A percentile compares a stretch with the other conserved stretches of the same genome.
phyloP scores from a whole-genome alignment of 2,329 filamentous ascomycete genomes.

The Pseudopyricularia cyperi region DNA sequence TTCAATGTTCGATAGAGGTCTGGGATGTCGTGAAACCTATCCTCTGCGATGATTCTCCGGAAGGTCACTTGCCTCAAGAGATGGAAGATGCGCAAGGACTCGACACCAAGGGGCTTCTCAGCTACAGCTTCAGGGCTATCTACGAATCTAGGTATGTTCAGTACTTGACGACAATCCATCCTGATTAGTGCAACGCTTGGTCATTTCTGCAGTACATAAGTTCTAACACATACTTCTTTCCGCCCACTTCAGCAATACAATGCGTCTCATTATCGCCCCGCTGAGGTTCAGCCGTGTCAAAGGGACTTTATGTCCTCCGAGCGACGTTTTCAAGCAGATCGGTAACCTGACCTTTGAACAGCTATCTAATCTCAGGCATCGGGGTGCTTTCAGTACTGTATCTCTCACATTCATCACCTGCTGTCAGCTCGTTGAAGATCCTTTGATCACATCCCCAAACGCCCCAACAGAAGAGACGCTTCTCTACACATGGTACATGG shows the following conservation, averaged over 20 bases:
- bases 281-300: conserved; percentile 30
- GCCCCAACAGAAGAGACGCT: conserved; percentile 26
- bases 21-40: conserved; percentile 67
- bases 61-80: conserved; percentile 71
- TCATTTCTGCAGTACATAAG: conserved; percentile 1
- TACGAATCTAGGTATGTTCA: conserved; percentile 70
- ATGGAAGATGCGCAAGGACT: conserved; percentile 58
- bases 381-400: conserved; percentile 88
- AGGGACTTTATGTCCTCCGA: conserved; percentile 32
- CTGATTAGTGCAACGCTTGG: neutral
- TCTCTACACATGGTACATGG: conserved; percentile 59
- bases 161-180: neutral
- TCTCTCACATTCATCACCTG: conserved; percentile 75
- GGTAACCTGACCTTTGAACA: conserved; percentile 71
- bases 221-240: neutral
- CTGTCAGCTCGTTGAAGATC: conserved; percentile 50
- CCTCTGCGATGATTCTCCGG: conserved; percentile 87
- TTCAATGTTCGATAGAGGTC: conserved; percentile 50
- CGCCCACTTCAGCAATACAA: conserved; percentile 47
- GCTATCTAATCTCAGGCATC: conserved; percentile 69
- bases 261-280: conserved; percentile 48
- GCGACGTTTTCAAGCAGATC: conserved; percentile 47
- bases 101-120: conserved; percentile 78
- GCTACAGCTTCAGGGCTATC: conserved; percentile 89
- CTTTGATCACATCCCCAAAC: conserved; percentile 16